phyloP scores from a whole-genome alignment of 331 rosid genomes.

The Acacia concinna region DNA sequence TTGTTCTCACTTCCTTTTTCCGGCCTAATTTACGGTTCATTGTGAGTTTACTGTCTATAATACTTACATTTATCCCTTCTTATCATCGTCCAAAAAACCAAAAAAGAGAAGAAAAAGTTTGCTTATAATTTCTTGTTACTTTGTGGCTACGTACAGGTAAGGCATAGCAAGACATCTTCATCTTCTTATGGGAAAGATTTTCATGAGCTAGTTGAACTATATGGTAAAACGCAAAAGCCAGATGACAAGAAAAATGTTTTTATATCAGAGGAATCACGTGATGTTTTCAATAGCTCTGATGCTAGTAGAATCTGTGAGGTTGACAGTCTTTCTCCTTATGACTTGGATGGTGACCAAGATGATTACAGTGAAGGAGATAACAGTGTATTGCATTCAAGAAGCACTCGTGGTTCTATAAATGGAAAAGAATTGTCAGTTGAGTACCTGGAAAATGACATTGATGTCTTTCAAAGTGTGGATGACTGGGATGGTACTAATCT shows the following conservation, averaged over 20 bases:
- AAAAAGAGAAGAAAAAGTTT: background rate
- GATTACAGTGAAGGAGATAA: conserved; percentile 39
- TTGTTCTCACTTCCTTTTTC: conserved; percentile 83
- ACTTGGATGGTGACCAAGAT: conserved; percentile 44
- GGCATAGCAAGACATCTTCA: conserved; percentile 69
- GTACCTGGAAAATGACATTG: conserved; percentile 80
- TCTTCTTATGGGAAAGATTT: conserved; percentile 75
- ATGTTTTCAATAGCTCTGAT: conserved; percentile 41
- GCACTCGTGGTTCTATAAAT: conserved; percentile 40
- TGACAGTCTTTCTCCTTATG: conserved; percentile 42
- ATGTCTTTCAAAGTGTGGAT: conserved; percentile 62
- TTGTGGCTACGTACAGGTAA: conserved; percentile 55
- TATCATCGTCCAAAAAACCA: background rate
- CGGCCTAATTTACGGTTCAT: conserved; percentile 72
- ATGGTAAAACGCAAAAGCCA: conserved; percentile 45
- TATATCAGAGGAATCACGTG: conserved; percentile 38
- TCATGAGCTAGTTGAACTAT: conserved; percentile 51
- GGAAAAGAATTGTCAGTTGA: conserved; percentile 70
- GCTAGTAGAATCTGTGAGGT: conserved; percentile 39
- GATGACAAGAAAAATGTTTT: conserved; percentile 44
- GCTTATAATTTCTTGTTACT: background rate
- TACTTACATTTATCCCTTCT: background rate
- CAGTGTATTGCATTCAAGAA: conserved; percentile 33
- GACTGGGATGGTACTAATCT: conserved; percentile 72
- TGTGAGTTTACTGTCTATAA: conserved; percentile 51